Evolutionary conservation across 108 stramenopile species (phyloP).

Genomic region (Nitzschia putrida): DNA sequence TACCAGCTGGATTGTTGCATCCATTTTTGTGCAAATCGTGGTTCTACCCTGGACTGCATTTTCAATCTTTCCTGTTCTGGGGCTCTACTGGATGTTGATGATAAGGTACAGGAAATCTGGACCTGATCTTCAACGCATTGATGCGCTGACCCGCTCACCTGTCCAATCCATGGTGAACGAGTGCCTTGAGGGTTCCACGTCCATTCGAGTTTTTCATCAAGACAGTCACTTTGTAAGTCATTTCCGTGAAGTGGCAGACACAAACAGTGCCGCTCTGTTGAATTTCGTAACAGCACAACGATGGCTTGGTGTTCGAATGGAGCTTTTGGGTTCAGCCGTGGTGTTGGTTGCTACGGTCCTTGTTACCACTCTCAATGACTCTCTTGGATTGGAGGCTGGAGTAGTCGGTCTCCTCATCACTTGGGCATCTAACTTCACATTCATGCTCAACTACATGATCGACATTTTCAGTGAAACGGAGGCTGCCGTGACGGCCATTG

Average conservation of each 20-base stretch:
- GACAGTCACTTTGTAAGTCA: constrained; percentile 51
- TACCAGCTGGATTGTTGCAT: constrained; percentile 51
- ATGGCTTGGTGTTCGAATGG: constrained; percentile 87
- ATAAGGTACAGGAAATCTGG: constrained; percentile 73
- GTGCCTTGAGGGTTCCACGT: constrained; percentile 77
- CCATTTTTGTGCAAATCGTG: constrained; percentile 53
- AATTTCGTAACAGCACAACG: constrained; percentile 80
- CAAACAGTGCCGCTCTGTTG: constrained; percentile 67
- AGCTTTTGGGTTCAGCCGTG: constrained; percentile 72
- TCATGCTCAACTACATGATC: constrained; percentile 76
- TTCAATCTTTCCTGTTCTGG: constrained; percentile 53
- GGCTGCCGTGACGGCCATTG: constrained; percentile 81
- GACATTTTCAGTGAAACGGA: constrained; percentile 73
- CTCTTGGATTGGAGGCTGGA: constrained; percentile 55
- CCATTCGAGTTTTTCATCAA: constrained; percentile 72
- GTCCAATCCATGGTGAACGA: constrained; percentile 80
- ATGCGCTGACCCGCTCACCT: constrained; percentile 73
- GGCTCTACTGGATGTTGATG: constrained; percentile 61
- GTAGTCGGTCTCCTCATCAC: constrained; percentile 78
- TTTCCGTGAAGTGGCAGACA: constrained; percentile 52
- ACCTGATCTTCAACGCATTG: constrained; percentile 81
- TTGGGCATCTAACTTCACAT: constrained; percentile 79
- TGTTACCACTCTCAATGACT: constrained; percentile 61
- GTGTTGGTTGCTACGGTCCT: constrained; percentile 64
- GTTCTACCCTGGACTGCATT: constrained; percentile 80